A percentile compares a stretch with the other conserved stretches of the same genome.
Conservation (phyloP, 495 filamentous ascomycete genomes). For the Penicillium maclennaniae region DNA sequence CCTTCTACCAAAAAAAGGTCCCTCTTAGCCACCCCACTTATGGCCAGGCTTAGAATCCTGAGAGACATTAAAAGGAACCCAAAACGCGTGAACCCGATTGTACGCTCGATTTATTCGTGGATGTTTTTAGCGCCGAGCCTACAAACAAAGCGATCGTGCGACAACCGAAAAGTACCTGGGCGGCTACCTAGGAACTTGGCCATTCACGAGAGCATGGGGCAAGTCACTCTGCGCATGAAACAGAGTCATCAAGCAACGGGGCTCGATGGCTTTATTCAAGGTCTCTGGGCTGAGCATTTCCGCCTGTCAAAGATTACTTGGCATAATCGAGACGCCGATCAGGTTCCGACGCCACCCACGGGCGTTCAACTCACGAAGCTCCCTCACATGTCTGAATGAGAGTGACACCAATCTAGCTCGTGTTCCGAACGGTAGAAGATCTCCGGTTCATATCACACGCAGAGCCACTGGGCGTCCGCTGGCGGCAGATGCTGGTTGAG, state of each 20-base stretch:
- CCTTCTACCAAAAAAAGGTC: background rate
- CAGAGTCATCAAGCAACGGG: background rate
- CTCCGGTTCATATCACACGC: background rate
- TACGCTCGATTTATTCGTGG: constrained; percentile 1
- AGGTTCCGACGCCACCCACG: constrained; percentile 1
- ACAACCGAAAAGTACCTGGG: background rate
- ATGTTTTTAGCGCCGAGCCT: constrained; percentile 14
- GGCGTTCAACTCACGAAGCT: background rate
- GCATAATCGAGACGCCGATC: background rate
- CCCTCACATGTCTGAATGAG: background rate
- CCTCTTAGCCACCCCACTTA: background rate
- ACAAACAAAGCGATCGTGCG: constrained; percentile 9
- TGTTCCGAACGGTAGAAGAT: background rate
- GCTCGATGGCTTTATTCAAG: background rate
- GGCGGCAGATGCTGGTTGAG: constrained; percentile 6
- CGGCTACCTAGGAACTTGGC: background rate
- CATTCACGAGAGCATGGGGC: background rate
- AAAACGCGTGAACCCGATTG: background rate
- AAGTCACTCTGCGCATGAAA: background rate
- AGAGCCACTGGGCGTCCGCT: background rate
- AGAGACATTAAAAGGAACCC: background rate
- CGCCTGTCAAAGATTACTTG: background rate
- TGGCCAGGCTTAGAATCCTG: background rate
- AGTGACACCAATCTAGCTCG: background rate
- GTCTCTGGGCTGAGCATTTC: background rate